Evolutionary conservation across 805 yeast genomes (phyloP), one percentile per base, ranked within the genome.

Genomic region (Sugiyamaella boreocaroliniensis): DNA sequence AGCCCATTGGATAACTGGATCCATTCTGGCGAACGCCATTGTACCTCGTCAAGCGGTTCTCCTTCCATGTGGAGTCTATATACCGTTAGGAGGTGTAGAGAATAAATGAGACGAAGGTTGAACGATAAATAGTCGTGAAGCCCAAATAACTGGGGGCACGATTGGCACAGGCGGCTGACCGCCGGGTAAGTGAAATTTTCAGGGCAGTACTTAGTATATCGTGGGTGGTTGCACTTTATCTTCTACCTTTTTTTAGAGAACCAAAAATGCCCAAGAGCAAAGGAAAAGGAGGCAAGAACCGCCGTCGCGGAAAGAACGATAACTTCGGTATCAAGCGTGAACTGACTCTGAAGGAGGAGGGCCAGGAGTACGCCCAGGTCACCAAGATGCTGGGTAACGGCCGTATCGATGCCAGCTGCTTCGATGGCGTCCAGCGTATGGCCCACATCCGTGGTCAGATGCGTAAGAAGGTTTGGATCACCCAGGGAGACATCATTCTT

Each of bases 401-500:
- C 60, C 83, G 99, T 73, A 85, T 93, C 52, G 96, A 90, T 71
- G 97, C 96, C 51, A 71, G 83, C 48, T 93, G 99, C 76, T 93
- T 93, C 67, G 99, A 93, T 68, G 97, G 96, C 60, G 77, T 78
- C 62, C 87, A 83, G 70, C 84, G 99, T 77, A 81, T 89, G 81
- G 99, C 96, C 16, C 99, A 92, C 69, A 93, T 93, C 68, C 88
- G 99, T 80, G 99, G 99, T 65, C 93, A 93, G 71, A 81, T 93
- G 75, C 87, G 99, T 81, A 93, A 93, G 85, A 93, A 92, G 81
- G 99, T 93, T 56, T 93, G 99, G 99, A 90, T 93, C 89, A 87
- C 87, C 47, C 98, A 89, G 72, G 99, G 99, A 76, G 99, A 93
- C 70, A 93, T 93, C 64, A 89, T 93, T 62, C 77, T 93, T 68